These are phyloP conservation scores for Lithohypha guttulata DNA, from an alignment of 2,329 filamentous ascomycete species.

Conservation along the genomic window DNA sequence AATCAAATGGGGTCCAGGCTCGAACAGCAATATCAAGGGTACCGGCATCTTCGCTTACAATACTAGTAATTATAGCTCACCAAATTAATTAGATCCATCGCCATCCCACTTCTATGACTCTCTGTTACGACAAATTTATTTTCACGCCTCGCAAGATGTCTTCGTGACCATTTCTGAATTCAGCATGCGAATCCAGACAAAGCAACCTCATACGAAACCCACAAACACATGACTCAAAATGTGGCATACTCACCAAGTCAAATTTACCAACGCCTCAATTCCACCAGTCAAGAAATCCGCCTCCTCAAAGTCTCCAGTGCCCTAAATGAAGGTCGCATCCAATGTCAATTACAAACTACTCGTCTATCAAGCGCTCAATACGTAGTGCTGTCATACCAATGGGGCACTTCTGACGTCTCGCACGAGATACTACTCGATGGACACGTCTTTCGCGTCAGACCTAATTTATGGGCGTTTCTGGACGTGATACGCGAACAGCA, in stretches of 20 bases:
- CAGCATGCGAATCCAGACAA: neutral
- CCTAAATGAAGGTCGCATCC: neutral
- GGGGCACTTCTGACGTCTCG: conserved; percentile 3
- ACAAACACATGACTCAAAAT: conserved; percentile 3
- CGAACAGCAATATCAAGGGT: no score
- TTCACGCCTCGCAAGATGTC: no score
- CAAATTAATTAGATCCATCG: no score
- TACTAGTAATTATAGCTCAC: no score
- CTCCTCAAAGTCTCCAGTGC: neutral
- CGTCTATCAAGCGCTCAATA: conserved; percentile 1
- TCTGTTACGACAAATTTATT: no score
- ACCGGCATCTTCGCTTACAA: no score
- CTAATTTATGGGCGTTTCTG: conserved; percentile 9
- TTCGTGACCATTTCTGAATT: no score
- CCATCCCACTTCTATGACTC: no score
- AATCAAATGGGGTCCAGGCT: no score
- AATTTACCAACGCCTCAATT: conserved; percentile 2
- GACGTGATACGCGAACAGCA: conserved; percentile 23
- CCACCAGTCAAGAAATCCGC: conserved; percentile 1
- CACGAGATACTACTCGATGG: conserved; percentile 8
- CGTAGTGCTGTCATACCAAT: conserved; percentile 12
- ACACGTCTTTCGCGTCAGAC: conserved; percentile 4
- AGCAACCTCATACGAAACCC: neutral
- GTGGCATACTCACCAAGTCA: neutral
- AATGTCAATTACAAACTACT: conserved; percentile 1